phyloP scores from a whole-genome alignment of 1,284 basidiomycete genomes.

The Cutaneotrichosporon sp. region DNA sequence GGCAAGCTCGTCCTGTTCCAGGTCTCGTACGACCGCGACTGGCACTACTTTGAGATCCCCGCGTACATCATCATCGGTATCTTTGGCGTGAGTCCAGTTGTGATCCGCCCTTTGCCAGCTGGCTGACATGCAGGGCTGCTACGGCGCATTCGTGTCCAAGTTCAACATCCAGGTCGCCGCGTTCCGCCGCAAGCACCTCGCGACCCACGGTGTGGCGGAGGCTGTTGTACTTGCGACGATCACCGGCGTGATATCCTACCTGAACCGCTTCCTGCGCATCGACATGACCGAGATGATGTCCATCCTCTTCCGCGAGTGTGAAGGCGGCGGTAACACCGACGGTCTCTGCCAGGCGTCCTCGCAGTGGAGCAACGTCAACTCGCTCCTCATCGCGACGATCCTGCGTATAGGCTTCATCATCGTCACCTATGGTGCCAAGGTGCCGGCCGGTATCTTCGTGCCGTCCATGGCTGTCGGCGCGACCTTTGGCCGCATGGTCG shows the following conservation, averaged over 20 bases:
- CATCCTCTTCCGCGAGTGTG: conserved; percentile 95
- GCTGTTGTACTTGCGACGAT: conserved; percentile 82
- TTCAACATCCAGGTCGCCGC: conserved; percentile 94
- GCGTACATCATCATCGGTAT: conserved; percentile 91
- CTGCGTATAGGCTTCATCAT: conserved; percentile 85
- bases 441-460: conserved; percentile 96
- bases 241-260: conserved; percentile 90
- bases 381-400: conserved; percentile 85
- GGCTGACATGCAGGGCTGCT: conserved; percentile 70
- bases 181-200: conserved; percentile 87
- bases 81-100: conserved; percentile 71
- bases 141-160: conserved; percentile 95
- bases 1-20: conserved; percentile 98
- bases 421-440: conserved; percentile 92
- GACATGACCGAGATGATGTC: conserved; percentile 99
- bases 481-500: conserved; percentile 92
- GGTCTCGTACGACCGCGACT: conserved; percentile 94
- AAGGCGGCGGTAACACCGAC: conserved; percentile 87
- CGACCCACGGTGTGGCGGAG: conserved; percentile 81
- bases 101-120: neutral
- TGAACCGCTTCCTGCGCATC: conserved; percentile 90
- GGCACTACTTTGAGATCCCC: conserved; percentile 99
- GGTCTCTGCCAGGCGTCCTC: conserved; percentile 91
- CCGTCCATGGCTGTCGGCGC: conserved; percentile 98
- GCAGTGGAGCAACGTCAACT: conserved; percentile 95